Conservation (phyloP, 2,329 filamentous ascomycete species). For the Aspergillus fructus region DNA sequence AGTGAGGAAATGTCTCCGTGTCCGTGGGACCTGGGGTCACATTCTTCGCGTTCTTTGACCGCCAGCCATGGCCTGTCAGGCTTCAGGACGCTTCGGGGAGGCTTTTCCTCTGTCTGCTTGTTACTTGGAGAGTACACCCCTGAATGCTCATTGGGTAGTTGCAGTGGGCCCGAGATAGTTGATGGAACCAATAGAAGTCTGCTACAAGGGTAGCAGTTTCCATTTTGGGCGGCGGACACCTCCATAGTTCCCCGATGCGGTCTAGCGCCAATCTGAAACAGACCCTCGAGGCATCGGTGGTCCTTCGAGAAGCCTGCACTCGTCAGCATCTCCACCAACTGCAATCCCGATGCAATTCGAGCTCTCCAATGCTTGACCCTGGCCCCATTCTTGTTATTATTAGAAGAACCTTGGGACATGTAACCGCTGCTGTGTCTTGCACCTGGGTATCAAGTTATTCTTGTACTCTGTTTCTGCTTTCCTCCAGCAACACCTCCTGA, state of each 20-base stretch:
- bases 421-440: neutral
- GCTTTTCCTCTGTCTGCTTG: neutral
- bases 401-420: neutral
- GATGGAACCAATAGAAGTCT: slow-evolving; percentile 6
- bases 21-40: too few relatives aligned
- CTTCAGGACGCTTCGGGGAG: neutral
- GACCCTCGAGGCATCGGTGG: slow-evolving; percentile 17
- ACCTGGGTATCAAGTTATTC: too few relatives aligned
- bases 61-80: neutral
- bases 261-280: slow-evolving; percentile 16
- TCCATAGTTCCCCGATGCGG: slow-evolving; percentile 1
- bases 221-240: neutral
- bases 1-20: neutral
- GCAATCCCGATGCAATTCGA: neutral
- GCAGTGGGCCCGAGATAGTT: neutral
- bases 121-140: neutral
- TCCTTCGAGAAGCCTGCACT: slow-evolving; percentile 23
- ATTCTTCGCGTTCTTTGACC: too few relatives aligned
- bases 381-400: neutral
- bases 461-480: neutral
- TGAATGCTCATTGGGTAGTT: neutral
- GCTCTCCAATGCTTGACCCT: neutral
- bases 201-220: neutral
- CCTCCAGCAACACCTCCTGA: neutral
- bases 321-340: slow-evolving; percentile 18